These are phyloP conservation scores for Penicillium palitans DNA, from an alignment of 2,329 filamentous ascomycete genomes.

Conservation along the genomic window DNA sequence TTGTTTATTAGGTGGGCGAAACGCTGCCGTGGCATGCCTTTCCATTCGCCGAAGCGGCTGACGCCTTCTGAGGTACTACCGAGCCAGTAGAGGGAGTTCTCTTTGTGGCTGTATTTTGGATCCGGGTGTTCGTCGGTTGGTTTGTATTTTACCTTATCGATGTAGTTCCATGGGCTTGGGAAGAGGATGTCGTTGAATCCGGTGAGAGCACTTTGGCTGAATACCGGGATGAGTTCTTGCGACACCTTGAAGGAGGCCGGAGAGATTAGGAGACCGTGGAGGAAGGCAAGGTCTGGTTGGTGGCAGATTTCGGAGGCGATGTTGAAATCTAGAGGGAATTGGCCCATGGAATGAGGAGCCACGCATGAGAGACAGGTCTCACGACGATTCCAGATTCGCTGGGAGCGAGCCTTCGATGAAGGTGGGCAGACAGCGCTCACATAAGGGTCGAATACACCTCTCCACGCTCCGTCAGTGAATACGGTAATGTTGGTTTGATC, in stretches of 20 bases:
- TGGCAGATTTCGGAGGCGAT: conserved; percentile 68
- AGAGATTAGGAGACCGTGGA: conserved; percentile 72
- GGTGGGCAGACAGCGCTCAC: conserved; percentile 61
- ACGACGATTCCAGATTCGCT: conserved; percentile 63
- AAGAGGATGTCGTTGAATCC: conserved; percentile 77
- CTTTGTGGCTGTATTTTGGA: conserved; percentile 60
- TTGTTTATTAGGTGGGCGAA: conserved; percentile 69
- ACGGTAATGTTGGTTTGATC: conserved; percentile 35
- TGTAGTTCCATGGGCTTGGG: conserved; percentile 64
- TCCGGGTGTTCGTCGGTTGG: conserved; percentile 56
- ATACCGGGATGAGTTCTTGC: conserved; percentile 68
- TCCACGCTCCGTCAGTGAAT: conserved; percentile 45
- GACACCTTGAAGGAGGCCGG: conserved; percentile 63
- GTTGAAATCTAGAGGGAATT: conserved; percentile 67
- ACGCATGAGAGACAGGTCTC: conserved; percentile 66
- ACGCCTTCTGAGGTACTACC: conserved; percentile 63
- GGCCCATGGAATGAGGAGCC: conserved; percentile 64
- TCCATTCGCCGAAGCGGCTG: conserved; percentile 58
- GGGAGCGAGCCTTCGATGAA: conserved; percentile 59
- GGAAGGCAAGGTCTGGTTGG: conserved; percentile 71
- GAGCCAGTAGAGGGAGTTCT: conserved; percentile 70
- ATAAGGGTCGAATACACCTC: conserved; percentile 43
- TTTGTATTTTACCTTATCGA: conserved; percentile 56
- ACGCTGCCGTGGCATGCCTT: conserved; percentile 68
- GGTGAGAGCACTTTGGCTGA: conserved; percentile 70